Percentiles rank a stretch among this genome's conserved stretches.
Evolutionary conservation across 2,329 filamentous ascomycete species (phyloP).

Genomic region (Ophiocordyceps camponoti-leonardi): DNA sequence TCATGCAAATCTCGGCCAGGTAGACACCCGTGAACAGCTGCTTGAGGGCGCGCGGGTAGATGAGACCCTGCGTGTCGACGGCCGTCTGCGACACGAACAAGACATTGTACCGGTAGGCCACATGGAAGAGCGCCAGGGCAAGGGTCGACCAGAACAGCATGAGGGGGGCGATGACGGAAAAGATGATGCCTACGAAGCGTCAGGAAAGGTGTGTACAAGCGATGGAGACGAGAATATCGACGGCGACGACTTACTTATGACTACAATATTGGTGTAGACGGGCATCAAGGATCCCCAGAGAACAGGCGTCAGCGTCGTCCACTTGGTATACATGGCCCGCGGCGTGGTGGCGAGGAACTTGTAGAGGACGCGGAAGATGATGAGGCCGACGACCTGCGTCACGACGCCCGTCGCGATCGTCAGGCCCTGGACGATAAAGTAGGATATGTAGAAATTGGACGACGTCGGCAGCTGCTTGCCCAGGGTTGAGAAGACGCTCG

Average conservation of each 20-base stretch:
- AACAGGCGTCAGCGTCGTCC: conserved; percentile 48
- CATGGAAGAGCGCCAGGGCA: conserved; percentile 63
- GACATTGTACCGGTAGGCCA: conserved; percentile 75
- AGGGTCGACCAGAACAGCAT: conserved; percentile 66
- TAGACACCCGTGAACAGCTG: conserved; percentile 74
- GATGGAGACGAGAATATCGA: too few relatives aligned
- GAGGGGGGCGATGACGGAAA: conserved; percentile 69
- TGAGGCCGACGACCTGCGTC: conserved; percentile 47
- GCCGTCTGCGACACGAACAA: conserved; percentile 63
- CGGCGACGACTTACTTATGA: conserved; percentile 35
- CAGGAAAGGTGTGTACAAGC: too few relatives aligned
- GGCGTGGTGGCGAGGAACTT: conserved; percentile 61
- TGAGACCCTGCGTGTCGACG: conserved; percentile 75
- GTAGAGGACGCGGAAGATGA: conserved; percentile 51
- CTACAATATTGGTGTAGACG: conserved; percentile 55
- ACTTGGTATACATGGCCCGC: conserved; percentile 59
- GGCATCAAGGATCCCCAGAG: conserved; percentile 68
- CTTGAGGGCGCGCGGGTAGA: conserved; percentile 77
- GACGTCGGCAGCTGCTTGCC: conserved; percentile 60
- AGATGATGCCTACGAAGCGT: conserved; percentile 41
- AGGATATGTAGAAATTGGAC: conserved; percentile 86
- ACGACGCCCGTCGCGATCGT: conserved; percentile 58
- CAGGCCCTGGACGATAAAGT: conserved; percentile 75
- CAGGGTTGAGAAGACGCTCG: conserved; percentile 43
- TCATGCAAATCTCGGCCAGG: conserved; percentile 59